Percentiles rank a stretch among this genome's conserved stretches.
Conservation (phyloP, 169 alveolate genomes). For the Plasmodium fragile region DNA sequence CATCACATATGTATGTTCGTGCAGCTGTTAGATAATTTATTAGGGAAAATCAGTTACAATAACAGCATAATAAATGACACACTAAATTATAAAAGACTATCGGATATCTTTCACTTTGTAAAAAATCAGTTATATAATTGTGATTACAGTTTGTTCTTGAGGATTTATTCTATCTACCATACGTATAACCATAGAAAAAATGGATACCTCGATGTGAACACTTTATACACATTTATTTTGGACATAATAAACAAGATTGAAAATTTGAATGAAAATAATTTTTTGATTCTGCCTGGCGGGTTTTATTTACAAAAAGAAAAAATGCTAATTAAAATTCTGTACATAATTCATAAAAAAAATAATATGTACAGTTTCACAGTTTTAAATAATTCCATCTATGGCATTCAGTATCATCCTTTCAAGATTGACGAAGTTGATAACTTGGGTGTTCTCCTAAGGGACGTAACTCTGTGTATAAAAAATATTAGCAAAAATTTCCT, state of each 20-base stretch:
- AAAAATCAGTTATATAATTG: slow-evolving; percentile 68
- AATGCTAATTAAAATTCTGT: slow-evolving; percentile 67
- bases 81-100: slow-evolving; percentile 53
- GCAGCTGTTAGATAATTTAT: slow-evolving; percentile 44
- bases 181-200: slow-evolving; percentile 74
- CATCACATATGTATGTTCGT: slow-evolving; percentile 71
- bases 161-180: slow-evolving; percentile 63
- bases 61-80: slow-evolving; percentile 48
- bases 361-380: slow-evolving; percentile 70
- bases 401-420: slow-evolving; percentile 83
- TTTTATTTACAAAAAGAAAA: slow-evolving; percentile 71
- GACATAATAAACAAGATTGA: slow-evolving; percentile 68
- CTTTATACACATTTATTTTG: slow-evolving; percentile 48
- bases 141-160: slow-evolving; percentile 72
- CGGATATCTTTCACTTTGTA: slow-evolving; percentile 40
- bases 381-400: slow-evolving; percentile 68
- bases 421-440: slow-evolving; percentile 80
- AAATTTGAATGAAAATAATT: slow-evolving; percentile 70
- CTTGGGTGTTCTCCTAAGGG: slow-evolving; percentile 82
- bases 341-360: slow-evolving; percentile 62
- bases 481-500: slow-evolving; percentile 83
- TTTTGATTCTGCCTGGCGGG: slow-evolving; percentile 73
- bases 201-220: slow-evolving; percentile 72
- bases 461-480: slow-evolving; percentile 82
- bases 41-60: slow-evolving; percentile 52